Evolutionary conservation across 2,329 filamentous ascomycete species (phyloP).

Genomic region (Juglanconis juglandina): DNA sequence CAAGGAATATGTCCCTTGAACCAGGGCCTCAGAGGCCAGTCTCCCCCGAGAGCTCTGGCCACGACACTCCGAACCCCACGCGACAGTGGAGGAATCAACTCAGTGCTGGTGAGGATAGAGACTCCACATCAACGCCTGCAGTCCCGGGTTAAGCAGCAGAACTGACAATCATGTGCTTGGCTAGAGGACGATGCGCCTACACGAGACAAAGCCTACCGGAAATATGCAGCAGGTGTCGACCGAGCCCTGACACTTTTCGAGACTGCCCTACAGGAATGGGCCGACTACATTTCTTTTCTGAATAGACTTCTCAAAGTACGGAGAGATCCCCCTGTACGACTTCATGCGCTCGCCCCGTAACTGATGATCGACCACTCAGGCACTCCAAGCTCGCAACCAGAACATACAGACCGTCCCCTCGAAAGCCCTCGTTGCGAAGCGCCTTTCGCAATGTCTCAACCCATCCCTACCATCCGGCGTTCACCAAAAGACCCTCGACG

Average conservation of each 20-base stretch:
- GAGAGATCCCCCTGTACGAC: constrained; percentile 9
- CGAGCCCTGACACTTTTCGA: constrained; percentile 87
- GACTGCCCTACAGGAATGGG: constrained; percentile 94
- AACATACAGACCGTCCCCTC: constrained; percentile 72
- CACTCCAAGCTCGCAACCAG: constrained; percentile 79
- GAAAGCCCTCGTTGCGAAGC: constrained; percentile 79
- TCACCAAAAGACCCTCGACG: constrained; percentile 93
- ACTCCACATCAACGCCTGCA: not conserved
- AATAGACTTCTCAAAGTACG: constrained; percentile 81
- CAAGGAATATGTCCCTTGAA: constrained; percentile 59
- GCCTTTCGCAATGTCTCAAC: constrained; percentile 91
- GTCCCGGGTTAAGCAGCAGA: not conserved
- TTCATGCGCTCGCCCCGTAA: not conserved
- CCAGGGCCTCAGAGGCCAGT: constrained; percentile 54
- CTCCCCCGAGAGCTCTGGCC: constrained; percentile 82
- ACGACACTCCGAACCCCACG: constrained; percentile 66
- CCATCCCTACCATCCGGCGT: constrained; percentile 91
- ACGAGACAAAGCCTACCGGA: constrained; percentile 71
- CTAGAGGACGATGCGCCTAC: constrained; percentile 38
- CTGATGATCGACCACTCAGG: constrained; percentile 48
- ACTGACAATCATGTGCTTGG: constrained; percentile 1
- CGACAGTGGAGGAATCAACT: constrained; percentile 75
- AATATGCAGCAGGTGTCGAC: constrained; percentile 86
- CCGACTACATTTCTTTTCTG: constrained; percentile 97
- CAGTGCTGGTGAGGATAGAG: constrained; percentile 63